Evolutionary conservation across 1,284 basidiomycete species (phyloP).

Genomic region (Coriolopsis trogii): DNA sequence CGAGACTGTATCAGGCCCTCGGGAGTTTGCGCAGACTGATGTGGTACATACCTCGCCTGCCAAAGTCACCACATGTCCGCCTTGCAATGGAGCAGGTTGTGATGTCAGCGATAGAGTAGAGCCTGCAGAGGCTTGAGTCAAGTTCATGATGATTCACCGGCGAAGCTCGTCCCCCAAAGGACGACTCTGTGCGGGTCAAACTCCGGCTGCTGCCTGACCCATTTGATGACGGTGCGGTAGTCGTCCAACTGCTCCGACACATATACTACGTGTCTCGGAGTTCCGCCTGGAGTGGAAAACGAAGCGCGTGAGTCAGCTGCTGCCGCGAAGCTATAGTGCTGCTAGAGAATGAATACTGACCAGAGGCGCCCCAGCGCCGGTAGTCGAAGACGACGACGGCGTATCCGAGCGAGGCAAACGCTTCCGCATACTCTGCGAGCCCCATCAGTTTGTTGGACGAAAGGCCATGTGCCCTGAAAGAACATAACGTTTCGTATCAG

Average conservation of each 20-base stretch:
- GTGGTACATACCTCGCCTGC: constrained; percentile 33
- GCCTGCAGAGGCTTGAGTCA: not conserved
- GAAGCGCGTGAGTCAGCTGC: not conserved
- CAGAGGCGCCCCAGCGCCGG: constrained; percentile 42
- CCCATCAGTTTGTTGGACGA: constrained; percentile 38
- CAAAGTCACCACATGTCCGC: constrained; percentile 40
- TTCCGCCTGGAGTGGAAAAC: constrained; percentile 33
- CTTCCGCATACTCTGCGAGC: constrained; percentile 37
- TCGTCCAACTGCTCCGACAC: constrained; percentile 43
- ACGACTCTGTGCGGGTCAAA: constrained; percentile 38
- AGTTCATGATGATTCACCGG: constrained; percentile 19
- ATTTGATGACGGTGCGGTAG: constrained; percentile 42
- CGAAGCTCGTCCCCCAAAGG: constrained; percentile 42
- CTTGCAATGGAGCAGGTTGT: constrained; percentile 19
- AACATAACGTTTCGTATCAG: not conserved
- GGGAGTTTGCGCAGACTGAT: too few relatives aligned
- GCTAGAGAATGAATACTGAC: constrained; percentile 22
- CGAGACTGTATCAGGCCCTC: not conserved
- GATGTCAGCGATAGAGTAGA: not conserved
- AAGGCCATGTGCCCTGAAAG: constrained; percentile 39
- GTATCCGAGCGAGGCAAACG: constrained; percentile 37
- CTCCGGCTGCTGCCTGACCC: constrained; percentile 34
- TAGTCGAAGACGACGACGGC: constrained; percentile 44
- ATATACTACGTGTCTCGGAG: constrained; percentile 34
- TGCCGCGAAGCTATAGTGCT: not conserved